These are phyloP conservation scores for Globisporangium splendens DNA, from an alignment of 352 stramenopile species.

Conservation along the genomic window DNA sequence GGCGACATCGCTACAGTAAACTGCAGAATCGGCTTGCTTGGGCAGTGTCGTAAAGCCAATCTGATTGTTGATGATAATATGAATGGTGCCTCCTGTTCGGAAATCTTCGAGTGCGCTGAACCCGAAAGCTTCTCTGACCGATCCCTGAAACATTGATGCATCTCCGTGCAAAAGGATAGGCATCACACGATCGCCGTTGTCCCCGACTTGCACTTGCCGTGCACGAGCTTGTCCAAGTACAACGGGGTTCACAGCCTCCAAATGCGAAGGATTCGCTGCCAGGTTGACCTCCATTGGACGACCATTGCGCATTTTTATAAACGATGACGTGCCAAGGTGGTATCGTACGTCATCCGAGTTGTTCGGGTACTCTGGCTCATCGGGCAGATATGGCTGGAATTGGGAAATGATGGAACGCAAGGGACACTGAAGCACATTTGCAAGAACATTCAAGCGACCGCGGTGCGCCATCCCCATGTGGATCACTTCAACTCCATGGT, in stretches of 20 bases:
- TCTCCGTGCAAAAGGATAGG: constrained; percentile 98
- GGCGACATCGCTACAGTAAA: constrained; percentile 97
- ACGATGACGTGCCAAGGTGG: constrained; percentile 79
- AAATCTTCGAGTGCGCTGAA: constrained; percentile 93
- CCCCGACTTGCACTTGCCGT: constrained; percentile 86
- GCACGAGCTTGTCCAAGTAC: constrained; percentile 95
- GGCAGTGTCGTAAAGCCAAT: constrained; percentile 98
- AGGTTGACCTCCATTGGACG: constrained; percentile 81
- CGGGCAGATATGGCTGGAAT: constrained; percentile 82
- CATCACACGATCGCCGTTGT: constrained; percentile 90
- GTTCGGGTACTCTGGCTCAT: constrained; percentile 82
- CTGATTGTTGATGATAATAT: constrained; percentile 99
- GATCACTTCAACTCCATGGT: constrained; percentile 95
- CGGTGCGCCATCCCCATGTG: constrained; percentile 99
- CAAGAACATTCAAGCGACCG: constrained; percentile 96
- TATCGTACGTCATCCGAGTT: constrained; percentile 89
- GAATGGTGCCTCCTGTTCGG: constrained; percentile 96
- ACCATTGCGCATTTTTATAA: constrained; percentile 64
- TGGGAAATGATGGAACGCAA: constrained; percentile 93
- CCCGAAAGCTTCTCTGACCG: constrained; percentile 74
- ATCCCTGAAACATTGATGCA: constrained; percentile 70
- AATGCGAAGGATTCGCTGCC: constrained; percentile 98
- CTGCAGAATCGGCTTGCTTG: constrained; percentile 94
- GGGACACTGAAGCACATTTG: constrained; percentile 97
- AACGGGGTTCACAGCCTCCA: constrained; percentile 98